Evolutionary conservation across 345 rosid species (phyloP).

Genomic region (Iberis pinnata): DNA sequence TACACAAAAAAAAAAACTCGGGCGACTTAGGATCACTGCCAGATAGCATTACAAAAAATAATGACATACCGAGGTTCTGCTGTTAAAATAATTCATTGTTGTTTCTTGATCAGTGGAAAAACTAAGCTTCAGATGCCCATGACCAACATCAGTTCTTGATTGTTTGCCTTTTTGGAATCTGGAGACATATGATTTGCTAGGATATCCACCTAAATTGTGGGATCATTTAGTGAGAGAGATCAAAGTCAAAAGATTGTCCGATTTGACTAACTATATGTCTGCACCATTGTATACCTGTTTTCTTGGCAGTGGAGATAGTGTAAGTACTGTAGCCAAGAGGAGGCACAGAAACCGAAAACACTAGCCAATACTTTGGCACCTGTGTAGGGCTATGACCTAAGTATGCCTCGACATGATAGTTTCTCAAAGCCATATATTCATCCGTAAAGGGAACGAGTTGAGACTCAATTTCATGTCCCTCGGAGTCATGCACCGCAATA

Average conservation of each 20-base stretch:
- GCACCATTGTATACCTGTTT: constrained; percentile 41
- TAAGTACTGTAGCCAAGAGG: constrained; percentile 92
- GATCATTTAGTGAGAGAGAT: constrained; percentile 1
- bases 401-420: constrained; percentile 66
- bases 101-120: constrained; percentile 46
- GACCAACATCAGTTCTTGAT: constrained; percentile 54
- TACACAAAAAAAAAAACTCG: constrained; percentile 13
- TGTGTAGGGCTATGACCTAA: constrained; percentile 47
- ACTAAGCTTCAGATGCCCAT: constrained; percentile 61
- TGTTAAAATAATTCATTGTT: constrained; percentile 43
- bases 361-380: constrained; percentile 78
- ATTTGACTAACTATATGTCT: constrained; percentile 17
- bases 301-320: constrained; percentile 51
- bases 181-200: constrained; percentile 46
- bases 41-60: not conserved
- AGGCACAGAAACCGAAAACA: constrained; percentile 69
- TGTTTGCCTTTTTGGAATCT: constrained; percentile 35
- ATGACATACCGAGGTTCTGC: constrained; percentile 51
- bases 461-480: constrained; percentile 72
- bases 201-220: constrained; percentile 44
- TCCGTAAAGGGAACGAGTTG: constrained; percentile 72
- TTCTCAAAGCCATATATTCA: constrained; percentile 49
- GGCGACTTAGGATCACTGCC: constrained; percentile 13
- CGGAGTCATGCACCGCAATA: constrained; percentile 60
- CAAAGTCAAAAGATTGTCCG: constrained; percentile 17